These are phyloP conservation scores for Larix kaempferi DNA, from an alignment of 75 land plant species.

Conservation along the genomic window DNA sequence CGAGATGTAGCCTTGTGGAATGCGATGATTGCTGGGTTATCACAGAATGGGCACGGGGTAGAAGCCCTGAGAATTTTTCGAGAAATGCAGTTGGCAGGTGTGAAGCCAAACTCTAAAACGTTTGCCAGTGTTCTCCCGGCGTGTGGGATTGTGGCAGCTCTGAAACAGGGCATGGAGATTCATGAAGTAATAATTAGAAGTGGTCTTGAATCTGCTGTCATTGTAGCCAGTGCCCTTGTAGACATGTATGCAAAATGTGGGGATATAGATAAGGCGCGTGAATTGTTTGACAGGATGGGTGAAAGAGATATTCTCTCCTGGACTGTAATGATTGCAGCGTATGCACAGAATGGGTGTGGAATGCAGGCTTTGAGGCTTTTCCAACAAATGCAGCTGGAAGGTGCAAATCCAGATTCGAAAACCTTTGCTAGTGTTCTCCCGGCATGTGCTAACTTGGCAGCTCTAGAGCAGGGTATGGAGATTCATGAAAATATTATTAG, in stretches of 20 bases:
- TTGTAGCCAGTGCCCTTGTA: constrained; percentile 16
- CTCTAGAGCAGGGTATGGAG: constrained; percentile 16
- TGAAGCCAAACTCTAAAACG: background rate
- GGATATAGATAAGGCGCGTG: constrained; percentile 13
- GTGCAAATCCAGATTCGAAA: constrained; percentile 7
- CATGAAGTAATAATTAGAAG: constrained; percentile 12
- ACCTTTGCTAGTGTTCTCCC: constrained; percentile 12
- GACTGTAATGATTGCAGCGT: constrained; percentile 20
- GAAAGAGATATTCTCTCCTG: constrained; percentile 15
- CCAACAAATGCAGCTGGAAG: constrained; percentile 9
- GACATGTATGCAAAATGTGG: constrained; percentile 24
- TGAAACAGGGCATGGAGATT: constrained; percentile 14
- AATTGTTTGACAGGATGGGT: constrained; percentile 10
- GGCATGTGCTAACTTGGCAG: constrained; percentile 16
- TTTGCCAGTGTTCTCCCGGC: constrained; percentile 14
- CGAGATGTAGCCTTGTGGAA: constrained; percentile 6
- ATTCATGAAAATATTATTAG: constrained; percentile 17
- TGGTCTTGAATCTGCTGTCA: constrained; percentile 6
- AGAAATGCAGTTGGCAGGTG: constrained; percentile 10
- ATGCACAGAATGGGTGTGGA: constrained; percentile 17
- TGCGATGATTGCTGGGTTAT: constrained; percentile 16
- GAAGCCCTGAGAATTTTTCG: constrained; percentile 9
- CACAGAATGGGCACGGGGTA: constrained; percentile 5
- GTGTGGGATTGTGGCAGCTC: constrained; percentile 5
- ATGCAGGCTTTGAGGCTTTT: constrained; percentile 17